Evolutionary conservation across 2,329 filamentous ascomycete genomes (phyloP).

Genomic region (Neophaeococcomyces aloes): DNA sequence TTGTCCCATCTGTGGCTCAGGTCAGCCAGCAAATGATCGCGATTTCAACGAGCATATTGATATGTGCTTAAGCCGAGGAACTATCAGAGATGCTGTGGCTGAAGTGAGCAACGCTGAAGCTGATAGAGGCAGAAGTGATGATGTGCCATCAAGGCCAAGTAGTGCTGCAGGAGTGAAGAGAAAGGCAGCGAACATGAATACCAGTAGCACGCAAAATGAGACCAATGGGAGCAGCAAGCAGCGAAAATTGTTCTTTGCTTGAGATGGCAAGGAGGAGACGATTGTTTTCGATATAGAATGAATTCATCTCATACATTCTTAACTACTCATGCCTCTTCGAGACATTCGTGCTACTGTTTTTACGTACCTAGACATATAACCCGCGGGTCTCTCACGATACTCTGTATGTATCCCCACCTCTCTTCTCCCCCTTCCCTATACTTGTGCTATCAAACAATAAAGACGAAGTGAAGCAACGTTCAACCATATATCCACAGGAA

Average conservation of each 20-base stretch:
- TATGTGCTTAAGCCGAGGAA: conserved; percentile 72
- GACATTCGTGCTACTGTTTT: too few species aligned
- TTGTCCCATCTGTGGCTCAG: conserved; percentile 76
- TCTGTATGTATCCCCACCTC: too few species aligned
- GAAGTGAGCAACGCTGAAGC: conserved; percentile 7
- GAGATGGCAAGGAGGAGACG: background rate
- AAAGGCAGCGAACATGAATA: conserved; percentile 9
- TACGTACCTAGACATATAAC: too few species aligned
- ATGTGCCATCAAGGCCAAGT: background rate
- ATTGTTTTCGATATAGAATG: too few species aligned
- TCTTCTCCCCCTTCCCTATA: too few species aligned
- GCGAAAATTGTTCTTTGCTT: conserved; percentile 18
- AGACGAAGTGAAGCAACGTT: too few species aligned
- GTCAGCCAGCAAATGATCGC: conserved; percentile 66
- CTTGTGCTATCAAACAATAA: too few species aligned
- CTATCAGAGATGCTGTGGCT: conserved; percentile 70
- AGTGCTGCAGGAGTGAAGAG: conserved; percentile 10
- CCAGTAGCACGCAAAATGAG: background rate
- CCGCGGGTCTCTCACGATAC: too few species aligned
- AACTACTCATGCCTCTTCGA: too few species aligned
- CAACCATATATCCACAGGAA: too few species aligned
- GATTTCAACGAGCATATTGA: conserved; percentile 89
- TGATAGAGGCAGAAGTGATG: background rate
- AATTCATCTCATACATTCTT: too few species aligned
- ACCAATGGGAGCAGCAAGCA: conserved; percentile 11